Conservation (phyloP, 805 yeast species). For the Candida sphagnicola region DNA sequence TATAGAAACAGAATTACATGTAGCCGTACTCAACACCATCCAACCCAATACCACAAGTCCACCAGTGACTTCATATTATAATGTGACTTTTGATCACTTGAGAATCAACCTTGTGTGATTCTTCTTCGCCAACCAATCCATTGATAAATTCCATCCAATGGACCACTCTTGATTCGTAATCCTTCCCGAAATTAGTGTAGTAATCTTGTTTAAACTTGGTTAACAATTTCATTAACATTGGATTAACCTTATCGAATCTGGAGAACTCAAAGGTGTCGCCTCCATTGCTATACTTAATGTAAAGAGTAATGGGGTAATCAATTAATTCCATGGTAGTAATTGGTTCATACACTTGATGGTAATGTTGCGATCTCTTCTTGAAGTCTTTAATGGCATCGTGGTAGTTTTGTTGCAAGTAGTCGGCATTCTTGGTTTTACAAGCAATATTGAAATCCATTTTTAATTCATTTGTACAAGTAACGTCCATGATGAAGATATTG, state of each 20-base stretch:
- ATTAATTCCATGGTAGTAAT: conserved; percentile 21
- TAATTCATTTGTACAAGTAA: conserved; percentile 50
- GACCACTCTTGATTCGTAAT: not conserved
- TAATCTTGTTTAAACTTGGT: conserved; percentile 12
- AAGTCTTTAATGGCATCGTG: conserved; percentile 56
- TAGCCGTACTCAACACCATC: no score
- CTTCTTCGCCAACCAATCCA: not conserved
- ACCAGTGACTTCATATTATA: not conserved
- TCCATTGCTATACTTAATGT: conserved; percentile 23
- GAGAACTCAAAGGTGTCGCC: conserved; percentile 20
- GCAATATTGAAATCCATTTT: conserved; percentile 59
- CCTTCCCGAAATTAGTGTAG: conserved; percentile 18
- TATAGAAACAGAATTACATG: no score
- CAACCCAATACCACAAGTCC: no score
- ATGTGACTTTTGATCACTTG: conserved; percentile 1
- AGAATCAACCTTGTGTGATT: not conserved
- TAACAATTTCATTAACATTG: conserved; percentile 5
- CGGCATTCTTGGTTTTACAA: conserved; percentile 59
- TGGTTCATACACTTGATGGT: conserved; percentile 36
- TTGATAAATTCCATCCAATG: conserved; percentile 2
- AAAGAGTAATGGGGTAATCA: conserved; percentile 14
- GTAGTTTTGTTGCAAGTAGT: conserved; percentile 52
- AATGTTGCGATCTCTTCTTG: conserved; percentile 50
- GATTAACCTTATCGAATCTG: conserved; percentile 6
- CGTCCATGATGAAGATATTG: conserved; percentile 54